These are phyloP conservation scores for Aureobasidium musti DNA, from an alignment of 2,329 filamentous ascomycete species.

Conservation along the genomic window DNA sequence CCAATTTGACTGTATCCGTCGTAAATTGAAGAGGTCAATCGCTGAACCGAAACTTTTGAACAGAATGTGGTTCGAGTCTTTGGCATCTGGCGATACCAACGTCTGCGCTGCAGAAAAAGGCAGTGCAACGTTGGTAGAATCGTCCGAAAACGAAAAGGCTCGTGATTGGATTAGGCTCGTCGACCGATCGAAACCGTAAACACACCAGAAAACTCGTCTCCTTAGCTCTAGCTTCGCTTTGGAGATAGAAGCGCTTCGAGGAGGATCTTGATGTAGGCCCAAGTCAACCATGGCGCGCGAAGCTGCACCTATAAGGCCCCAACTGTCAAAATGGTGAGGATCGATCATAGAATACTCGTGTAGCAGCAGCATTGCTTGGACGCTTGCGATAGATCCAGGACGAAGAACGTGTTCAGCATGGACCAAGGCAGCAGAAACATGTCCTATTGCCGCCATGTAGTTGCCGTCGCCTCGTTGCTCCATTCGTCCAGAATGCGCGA, in stretches of 20 bases:
- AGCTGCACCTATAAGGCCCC: slow-evolving; percentile 90
- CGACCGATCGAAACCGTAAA: slow-evolving; percentile 85
- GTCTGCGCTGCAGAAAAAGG: slow-evolving; percentile 55
- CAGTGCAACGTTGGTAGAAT: slow-evolving; percentile 78
- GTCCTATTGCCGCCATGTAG: slow-evolving; percentile 61
- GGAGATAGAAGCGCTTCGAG: slow-evolving; percentile 66
- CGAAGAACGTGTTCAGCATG: slow-evolving; percentile 80
- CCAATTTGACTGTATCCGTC: slow-evolving; percentile 83
- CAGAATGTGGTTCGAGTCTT: slow-evolving; percentile 50
- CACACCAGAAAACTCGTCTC: slow-evolving; percentile 83
- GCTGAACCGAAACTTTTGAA: slow-evolving; percentile 66
- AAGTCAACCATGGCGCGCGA: slow-evolving; percentile 85
- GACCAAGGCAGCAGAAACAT: slow-evolving; percentile 67
- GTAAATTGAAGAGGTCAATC: slow-evolving; percentile 75
- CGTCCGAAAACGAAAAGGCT: slow-evolving; percentile 92
- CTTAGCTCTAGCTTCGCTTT: slow-evolving; percentile 73
- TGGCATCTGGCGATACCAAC: slow-evolving; percentile 33
- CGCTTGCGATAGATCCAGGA: slow-evolving; percentile 80
- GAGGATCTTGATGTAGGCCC: slow-evolving; percentile 89
- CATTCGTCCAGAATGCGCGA: slow-evolving; percentile 74
- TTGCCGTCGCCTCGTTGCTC: slow-evolving; percentile 64
- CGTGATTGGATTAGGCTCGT: slow-evolving; percentile 86
- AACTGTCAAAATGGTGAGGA: slow-evolving; percentile 87
- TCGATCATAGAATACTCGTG: slow-evolving; percentile 90
- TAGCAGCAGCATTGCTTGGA: slow-evolving; percentile 82